Evolutionary conservation across 1,139 yeast genomes (phyloP).

Genomic region (Saccharomycopsis crataegensis): DNA sequence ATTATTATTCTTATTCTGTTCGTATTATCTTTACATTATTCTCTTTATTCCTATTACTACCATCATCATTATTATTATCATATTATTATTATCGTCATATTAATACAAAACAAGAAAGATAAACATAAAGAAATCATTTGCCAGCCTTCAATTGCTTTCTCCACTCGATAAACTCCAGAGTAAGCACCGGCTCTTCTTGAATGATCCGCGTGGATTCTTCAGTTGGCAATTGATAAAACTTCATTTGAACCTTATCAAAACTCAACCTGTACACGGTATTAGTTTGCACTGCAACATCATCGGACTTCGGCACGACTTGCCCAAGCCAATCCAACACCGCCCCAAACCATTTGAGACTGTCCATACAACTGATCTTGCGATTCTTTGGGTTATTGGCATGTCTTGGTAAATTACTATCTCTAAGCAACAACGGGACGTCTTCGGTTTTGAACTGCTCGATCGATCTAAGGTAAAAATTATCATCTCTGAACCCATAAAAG

Average conservation of each 20-base stretch:
- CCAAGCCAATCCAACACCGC: slow-evolving; percentile 70
- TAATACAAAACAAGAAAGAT: no score
- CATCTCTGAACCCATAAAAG: slow-evolving; percentile 83
- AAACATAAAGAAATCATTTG: no score
- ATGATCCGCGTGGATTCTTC: slow-evolving; percentile 27
- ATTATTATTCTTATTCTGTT: no score
- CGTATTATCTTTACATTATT: no score
- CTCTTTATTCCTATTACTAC: no score
- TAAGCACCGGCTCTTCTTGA: slow-evolving; percentile 35
- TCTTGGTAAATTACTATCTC: slow-evolving; percentile 26
- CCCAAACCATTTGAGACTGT: slow-evolving; percentile 78
- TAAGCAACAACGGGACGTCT: slow-evolving; percentile 37
- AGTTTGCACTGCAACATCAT: slow-evolving; percentile 23
- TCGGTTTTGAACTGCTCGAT: slow-evolving; percentile 75
- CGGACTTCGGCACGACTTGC: slow-evolving; percentile 39
- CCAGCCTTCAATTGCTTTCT: slow-evolving; percentile 27
- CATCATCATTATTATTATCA: no score
- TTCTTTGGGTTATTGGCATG: slow-evolving; percentile 29
- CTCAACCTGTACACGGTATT: slow-evolving; percentile 37
- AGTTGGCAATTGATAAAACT: slow-evolving; percentile 34
- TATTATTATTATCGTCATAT: no score
- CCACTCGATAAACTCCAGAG: slow-evolving; percentile 57
- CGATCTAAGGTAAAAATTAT: slow-evolving; percentile 48
- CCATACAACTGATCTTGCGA: slow-evolving; percentile 57
- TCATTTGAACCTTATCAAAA: slow-evolving; percentile 29